Evolutionary conservation across 495 filamentous ascomycete species (phyloP).

Genomic region (Pseudevernia furfuracea): DNA sequence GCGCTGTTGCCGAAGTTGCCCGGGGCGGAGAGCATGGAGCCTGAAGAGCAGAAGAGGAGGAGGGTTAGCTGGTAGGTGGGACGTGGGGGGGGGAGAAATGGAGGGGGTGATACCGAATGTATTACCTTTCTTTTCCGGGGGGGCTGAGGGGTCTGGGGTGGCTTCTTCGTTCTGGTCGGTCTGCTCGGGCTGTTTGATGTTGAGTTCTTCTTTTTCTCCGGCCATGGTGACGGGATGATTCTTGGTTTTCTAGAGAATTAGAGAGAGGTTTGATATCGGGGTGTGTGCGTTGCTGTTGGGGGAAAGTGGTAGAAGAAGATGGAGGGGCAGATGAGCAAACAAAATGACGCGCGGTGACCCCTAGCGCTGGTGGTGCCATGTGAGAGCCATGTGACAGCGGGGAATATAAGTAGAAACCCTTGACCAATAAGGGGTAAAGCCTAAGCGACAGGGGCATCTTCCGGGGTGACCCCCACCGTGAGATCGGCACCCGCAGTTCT

Average conservation of each 20-base stretch:
- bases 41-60: background rate
- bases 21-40: conserved; percentile 11
- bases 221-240: background rate
- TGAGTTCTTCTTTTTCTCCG: conserved; percentile 7
- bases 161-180: background rate
- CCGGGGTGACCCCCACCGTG: background rate
- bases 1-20: conserved; percentile 21
- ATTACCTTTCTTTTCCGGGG: background rate
- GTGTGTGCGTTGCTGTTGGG: background rate
- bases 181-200: background rate
- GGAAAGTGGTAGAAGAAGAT: background rate
- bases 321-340: conserved; percentile 1
- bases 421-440: background rate
- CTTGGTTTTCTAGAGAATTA: background rate
- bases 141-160: conserved; percentile 3
- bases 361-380: no score
- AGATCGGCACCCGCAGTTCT: background rate
- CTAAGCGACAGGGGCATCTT: background rate
- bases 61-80: background rate
- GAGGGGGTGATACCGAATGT: background rate
- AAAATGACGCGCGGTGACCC: background rate
- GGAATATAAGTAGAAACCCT: background rate
- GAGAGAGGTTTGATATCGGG: background rate
- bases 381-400: background rate
- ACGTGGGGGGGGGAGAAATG: background rate